Percentiles rank a stretch among this genome's conserved stretches.
Conservation (phyloP, 2,329 filamentous ascomycete genomes). For the Diatrype stigma region DNA sequence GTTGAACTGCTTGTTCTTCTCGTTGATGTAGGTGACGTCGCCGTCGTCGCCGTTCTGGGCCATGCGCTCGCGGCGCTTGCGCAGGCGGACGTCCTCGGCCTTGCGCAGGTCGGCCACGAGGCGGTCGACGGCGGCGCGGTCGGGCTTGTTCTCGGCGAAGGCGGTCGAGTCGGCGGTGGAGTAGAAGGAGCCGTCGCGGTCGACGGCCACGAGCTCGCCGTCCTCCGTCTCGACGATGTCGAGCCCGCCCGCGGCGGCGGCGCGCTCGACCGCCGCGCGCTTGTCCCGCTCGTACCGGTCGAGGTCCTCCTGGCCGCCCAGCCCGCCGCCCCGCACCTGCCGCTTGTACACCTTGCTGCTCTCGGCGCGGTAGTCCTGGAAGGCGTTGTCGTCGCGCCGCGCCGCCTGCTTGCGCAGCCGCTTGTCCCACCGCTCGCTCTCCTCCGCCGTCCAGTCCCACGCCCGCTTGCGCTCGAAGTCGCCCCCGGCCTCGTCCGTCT, state of each 20-base stretch:
- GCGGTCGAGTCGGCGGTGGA: constrained; percentile 78
- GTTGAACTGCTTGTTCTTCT: constrained; percentile 99
- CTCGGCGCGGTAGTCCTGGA: constrained; percentile 83
- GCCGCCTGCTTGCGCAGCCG: constrained; percentile 80
- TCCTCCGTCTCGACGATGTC: constrained; percentile 95
- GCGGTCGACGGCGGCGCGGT: constrained; percentile 80
- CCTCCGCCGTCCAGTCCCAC: constrained; percentile 98
- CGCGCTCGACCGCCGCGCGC: constrained; percentile 76
- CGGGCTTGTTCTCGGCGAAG: constrained; percentile 81
- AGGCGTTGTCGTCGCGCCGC: constrained; percentile 80
- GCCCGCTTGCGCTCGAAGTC: constrained; percentile 97
- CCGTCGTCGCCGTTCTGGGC: constrained; percentile 76
- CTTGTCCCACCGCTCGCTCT: constrained; percentile 91
- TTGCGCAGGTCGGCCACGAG: constrained; percentile 82
- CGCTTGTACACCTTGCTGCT: constrained; percentile 91
- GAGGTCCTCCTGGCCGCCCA: constrained; percentile 57
- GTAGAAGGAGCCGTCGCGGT: constrained; percentile 87
- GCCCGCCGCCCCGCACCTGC: constrained; percentile 61
- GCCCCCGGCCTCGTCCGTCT: constrained; percentile 76
- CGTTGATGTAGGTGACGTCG: constrained; percentile 98
- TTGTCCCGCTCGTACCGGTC: constrained; percentile 87
- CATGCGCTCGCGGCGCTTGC: constrained; percentile 79
- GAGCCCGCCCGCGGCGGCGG: constrained; percentile 77
- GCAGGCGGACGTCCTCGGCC: constrained; percentile 80
- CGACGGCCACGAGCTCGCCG: constrained; percentile 89